These are phyloP conservation scores for Acephala macrosclerotiorum DNA, from an alignment of 2,329 filamentous ascomycete species.

Conservation along the genomic window DNA sequence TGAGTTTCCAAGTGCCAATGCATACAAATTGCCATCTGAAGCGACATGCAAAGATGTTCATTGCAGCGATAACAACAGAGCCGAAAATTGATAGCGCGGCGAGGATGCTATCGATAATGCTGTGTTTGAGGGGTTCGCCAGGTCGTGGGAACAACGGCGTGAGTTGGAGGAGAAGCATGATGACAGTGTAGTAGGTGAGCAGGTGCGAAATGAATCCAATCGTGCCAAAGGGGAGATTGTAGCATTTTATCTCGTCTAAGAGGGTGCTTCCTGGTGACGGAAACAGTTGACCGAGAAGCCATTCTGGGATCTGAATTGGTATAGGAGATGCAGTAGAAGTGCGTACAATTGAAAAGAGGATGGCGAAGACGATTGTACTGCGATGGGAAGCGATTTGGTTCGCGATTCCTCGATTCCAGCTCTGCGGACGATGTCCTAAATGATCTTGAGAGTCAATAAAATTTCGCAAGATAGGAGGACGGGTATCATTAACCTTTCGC, in stretches of 20 bases:
- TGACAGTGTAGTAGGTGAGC: slow-evolving; percentile 23
- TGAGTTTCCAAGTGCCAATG: slow-evolving; percentile 25
- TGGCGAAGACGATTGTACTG: too few species aligned
- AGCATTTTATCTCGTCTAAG: slow-evolving; percentile 10
- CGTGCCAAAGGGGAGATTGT: slow-evolving; percentile 23
- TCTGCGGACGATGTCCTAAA: too few species aligned
- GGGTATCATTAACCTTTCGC: too few species aligned
- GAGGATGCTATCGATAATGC: slow-evolving; percentile 11
- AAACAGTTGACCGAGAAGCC: background rate
- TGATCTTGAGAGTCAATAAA: too few species aligned
- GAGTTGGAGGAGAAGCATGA: background rate
- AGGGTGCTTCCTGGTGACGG: background rate
- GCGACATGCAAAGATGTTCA: slow-evolving; percentile 21
- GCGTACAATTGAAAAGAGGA: too few species aligned
- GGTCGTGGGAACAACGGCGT: background rate
- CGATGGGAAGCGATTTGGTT: too few species aligned
- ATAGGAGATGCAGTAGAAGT: background rate
- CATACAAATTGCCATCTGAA: slow-evolving; percentile 21
- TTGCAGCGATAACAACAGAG: slow-evolving; percentile 11
- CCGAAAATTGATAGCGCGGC: slow-evolving; percentile 11
- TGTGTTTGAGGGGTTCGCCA: slow-evolving; percentile 1
- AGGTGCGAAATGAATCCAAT: slow-evolving; percentile 26
- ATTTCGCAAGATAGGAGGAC: too few species aligned
- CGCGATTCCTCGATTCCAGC: too few species aligned
- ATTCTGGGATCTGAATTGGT: background rate